These are phyloP conservation scores for Podospora bellae-mahoneyi DNA, from an alignment of 495 filamentous ascomycete genomes.

Conservation along the genomic window DNA sequence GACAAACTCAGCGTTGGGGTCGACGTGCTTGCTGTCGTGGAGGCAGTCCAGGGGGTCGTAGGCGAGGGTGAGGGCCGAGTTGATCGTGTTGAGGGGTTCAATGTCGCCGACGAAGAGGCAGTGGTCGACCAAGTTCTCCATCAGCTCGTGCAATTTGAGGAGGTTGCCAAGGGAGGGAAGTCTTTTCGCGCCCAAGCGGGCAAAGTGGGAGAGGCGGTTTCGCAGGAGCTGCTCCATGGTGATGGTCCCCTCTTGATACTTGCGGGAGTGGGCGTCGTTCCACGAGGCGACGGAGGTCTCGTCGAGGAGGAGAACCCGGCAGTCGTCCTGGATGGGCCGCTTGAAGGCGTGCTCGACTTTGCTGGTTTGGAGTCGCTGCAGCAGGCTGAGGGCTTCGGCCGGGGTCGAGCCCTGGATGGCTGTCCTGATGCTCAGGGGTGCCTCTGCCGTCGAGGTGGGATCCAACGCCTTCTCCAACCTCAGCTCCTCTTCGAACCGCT, in stretches of 20 bases:
- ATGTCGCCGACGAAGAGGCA: constrained; percentile 19
- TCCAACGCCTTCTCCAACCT: constrained; percentile 15
- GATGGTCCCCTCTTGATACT: constrained; percentile 18
- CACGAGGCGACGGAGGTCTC: constrained; percentile 16
- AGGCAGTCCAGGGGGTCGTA: constrained; percentile 16
- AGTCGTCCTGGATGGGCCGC: constrained; percentile 20
- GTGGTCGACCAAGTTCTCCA: constrained; percentile 14
- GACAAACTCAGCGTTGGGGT: constrained; percentile 26
- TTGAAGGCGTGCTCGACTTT: constrained; percentile 17
- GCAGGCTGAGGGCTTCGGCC: constrained; percentile 20
- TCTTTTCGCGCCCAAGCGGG: constrained; percentile 8
- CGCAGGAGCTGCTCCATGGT: constrained; percentile 19
- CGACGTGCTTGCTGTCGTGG: constrained; percentile 20
- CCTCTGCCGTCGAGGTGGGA: not conserved
- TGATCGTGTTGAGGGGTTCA: constrained; percentile 15
- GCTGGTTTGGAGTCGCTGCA: constrained; percentile 23
- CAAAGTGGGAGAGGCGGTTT: constrained; percentile 16
- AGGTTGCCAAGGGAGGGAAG: constrained; percentile 16
- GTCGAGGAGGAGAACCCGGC: constrained; percentile 18
- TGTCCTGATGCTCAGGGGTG: constrained; percentile 23
- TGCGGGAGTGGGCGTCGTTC: constrained; percentile 24
- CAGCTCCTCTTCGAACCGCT: constrained; percentile 28
- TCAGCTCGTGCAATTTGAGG: not conserved
- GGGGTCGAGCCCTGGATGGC: constrained; percentile 25
- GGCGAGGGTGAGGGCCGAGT: constrained; percentile 14